Evolutionary conservation across 2,329 filamentous ascomycete genomes (phyloP), one percentile per base, ranked within the genome.

Genomic region (Chaetomiaceae sp.): DNA sequence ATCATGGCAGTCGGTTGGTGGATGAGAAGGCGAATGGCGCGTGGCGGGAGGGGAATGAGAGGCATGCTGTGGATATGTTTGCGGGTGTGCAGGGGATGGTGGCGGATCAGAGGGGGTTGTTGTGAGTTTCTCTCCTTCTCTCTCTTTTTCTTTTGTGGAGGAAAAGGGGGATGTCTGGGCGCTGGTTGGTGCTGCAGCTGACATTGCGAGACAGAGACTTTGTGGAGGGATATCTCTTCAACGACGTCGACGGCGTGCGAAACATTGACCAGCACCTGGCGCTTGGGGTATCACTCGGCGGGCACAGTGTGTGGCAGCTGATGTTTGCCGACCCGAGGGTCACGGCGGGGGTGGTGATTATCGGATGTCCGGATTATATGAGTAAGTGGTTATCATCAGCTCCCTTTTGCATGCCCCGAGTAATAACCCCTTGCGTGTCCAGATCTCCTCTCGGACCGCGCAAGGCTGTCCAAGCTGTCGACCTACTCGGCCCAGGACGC

Each of bases 51-150:
- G 90, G 89, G 25, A 96, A 96, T 64, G 73, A 77, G 31, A 79
- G 76, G 6, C 93, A 97, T 71, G 92, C 90, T 0, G 82, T 89
- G 64, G 93, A 99, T 67, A 96, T 99, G 90, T 90, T 93, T 65
- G 83, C 81, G 25, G 81, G 82, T 55, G 85, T 91, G 53, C 79
- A 81, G 68, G 77, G 80, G 46, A 92, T 87, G 0, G 85, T 86
- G 13, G 69, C 73, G n/a, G 92, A 97, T 66, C 83, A 85, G 30
- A 81, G 78, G 14, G 74, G 84, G 9, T 71, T 97, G 55, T 85
- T 97, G 58, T 60, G 35, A 31, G 56, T 60, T 17, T n/a, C n/a
- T n/a, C n/a, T n/a, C n/a, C n/a, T 21, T 23, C 27, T 31, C 20
- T 41, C 33, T 13, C 9, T 43, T 42, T 27, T 4, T 33, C 34